Percentiles rank a stretch among this genome's conserved stretches.
Conservation (phyloP, 2,329 filamentous ascomycete genomes). For the Calonectria pseudoturangicola region DNA sequence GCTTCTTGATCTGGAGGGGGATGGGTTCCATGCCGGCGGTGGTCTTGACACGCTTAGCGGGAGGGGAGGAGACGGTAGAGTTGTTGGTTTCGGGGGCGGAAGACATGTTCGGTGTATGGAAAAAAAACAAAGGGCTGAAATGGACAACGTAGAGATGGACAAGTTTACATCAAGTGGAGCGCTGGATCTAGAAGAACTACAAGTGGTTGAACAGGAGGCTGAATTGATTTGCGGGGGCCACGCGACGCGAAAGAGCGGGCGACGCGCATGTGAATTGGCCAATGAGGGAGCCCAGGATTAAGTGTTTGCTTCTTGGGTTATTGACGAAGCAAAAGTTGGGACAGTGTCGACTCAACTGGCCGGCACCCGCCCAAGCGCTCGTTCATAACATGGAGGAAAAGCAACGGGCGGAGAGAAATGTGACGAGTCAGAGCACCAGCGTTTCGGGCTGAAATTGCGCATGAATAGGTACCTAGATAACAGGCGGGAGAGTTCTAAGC, state of each 20-base stretch:
- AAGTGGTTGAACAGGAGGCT: constrained; percentile 53
- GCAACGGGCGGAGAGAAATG: not conserved
- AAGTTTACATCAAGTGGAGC: not conserved
- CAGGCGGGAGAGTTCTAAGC: not conserved
- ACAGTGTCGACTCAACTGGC: constrained; percentile 11
- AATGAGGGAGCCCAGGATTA: constrained; percentile 49
- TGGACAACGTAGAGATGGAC: not conserved
- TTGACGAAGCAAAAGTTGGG: not conserved
- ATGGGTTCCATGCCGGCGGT: constrained; percentile 63
- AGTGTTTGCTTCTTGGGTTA: constrained; percentile 49
- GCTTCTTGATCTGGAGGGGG: constrained; percentile 90
- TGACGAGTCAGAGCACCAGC: constrained; percentile 10
- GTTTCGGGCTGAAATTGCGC: not conserved
- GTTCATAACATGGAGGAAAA: not conserved
- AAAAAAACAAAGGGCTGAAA: not conserved
- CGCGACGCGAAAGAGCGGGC: constrained; percentile 55
- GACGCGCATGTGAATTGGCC: constrained; percentile 55
- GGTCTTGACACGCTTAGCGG: constrained; percentile 87
- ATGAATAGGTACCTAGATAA: not conserved
- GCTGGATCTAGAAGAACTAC: not conserved
- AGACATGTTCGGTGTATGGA: constrained; percentile 42
- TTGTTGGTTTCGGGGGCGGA: constrained; percentile 61
- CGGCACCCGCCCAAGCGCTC: constrained; percentile 7
- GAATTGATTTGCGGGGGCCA: constrained; percentile 53
- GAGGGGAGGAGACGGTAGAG: constrained; percentile 79